Evolutionary conservation across 768 basidiomycete genomes (phyloP), one percentile per base, ranked within the genome.

Genomic region (Austroboletus festivus): DNA sequence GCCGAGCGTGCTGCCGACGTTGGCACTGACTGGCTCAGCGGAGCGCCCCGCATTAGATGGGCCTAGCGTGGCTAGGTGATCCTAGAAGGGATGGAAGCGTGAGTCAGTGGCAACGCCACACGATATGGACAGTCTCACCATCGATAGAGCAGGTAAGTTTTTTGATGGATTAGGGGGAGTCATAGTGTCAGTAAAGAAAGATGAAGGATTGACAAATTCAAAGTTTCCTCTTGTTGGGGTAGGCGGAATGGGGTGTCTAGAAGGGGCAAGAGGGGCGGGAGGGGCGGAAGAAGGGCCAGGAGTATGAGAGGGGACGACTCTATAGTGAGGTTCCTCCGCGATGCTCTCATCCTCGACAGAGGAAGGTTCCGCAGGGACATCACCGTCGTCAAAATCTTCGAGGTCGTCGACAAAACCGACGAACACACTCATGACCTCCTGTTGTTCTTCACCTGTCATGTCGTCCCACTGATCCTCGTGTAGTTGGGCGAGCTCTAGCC

Each of bases 401-500:
- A 66, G 23, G 1, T 68, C 67, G 30, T 68, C 55, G 8, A 42
- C 46, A 38, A 67, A 61, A 21, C 58, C 65, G 21, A 54, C 52
- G 51, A 67, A 67, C 1, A 67, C 64, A 45, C 50, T 43, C 53
- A 68, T 43, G 19, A 67, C 64, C 6, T 40, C 52, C 16, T 67
- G 67, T 30, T 67, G 67, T 39, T 67, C 65, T 41, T 68, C 62
- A 35, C 24, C 53, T 1, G 64, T 51, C 60, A 68, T 68, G 43
- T 67, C 60, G 43, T 52, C 37, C 65, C 65, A 67, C 38, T 67
- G 56, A 22, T 67, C 57, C 51, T 67, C 67, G 5, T 48, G 54
- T 6, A 67, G 42, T 22, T 65, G 64, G 0, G 60, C 60, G 40
- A 61, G 55, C 15, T 57, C 58, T 40, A 67, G 65, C 38, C 64